Conservation (phyloP, 148 eudicot genomes). For the Polygonum maritimum region DNA sequence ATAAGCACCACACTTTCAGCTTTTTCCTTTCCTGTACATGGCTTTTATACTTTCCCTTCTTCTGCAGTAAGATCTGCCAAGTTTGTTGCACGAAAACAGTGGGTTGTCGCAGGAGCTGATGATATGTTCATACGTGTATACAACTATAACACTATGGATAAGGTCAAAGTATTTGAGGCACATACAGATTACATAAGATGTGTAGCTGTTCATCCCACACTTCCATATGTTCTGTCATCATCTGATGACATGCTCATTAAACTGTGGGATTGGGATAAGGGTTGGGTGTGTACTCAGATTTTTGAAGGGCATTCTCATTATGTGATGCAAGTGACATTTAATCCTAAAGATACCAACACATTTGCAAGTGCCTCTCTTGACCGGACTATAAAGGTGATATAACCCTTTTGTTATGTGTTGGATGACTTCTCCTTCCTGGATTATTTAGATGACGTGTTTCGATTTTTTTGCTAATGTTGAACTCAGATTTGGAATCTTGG, state of each 20-base stretch:
- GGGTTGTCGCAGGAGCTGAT: slow-evolving; percentile 34
- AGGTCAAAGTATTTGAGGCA: slow-evolving; percentile 56
- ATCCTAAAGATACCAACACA: slow-evolving; percentile 55
- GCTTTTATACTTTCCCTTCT: slow-evolving; percentile 6
- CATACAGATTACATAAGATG: slow-evolving; percentile 72
- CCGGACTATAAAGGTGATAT: slow-evolving; percentile 53
- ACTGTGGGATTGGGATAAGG: slow-evolving; percentile 94
- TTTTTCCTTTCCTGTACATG: not conserved
- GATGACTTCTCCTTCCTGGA: not conserved
- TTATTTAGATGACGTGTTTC: not conserved
- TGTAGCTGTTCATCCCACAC: slow-evolving; percentile 72
- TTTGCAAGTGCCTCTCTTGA: slow-evolving; percentile 89
- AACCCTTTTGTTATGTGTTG: not conserved
- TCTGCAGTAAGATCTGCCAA: slow-evolving; percentile 30
- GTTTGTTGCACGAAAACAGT: slow-evolving; percentile 28
- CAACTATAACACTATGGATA: slow-evolving; percentile 57
- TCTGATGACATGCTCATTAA: slow-evolving; percentile 79
- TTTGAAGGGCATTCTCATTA: slow-evolving; percentile 85
- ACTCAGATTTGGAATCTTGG: slow-evolving; percentile 76
- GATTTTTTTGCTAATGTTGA: not conserved
- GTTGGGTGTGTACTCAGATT: slow-evolving; percentile 62
- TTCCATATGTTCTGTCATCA: slow-evolving; percentile 59
- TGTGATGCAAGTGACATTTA: slow-evolving; percentile 82
- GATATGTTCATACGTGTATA: slow-evolving; percentile 36
- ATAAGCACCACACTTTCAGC: not conserved